Conservation (phyloP, 2,329 filamentous ascomycete species). For the Emergomyces africanus region DNA sequence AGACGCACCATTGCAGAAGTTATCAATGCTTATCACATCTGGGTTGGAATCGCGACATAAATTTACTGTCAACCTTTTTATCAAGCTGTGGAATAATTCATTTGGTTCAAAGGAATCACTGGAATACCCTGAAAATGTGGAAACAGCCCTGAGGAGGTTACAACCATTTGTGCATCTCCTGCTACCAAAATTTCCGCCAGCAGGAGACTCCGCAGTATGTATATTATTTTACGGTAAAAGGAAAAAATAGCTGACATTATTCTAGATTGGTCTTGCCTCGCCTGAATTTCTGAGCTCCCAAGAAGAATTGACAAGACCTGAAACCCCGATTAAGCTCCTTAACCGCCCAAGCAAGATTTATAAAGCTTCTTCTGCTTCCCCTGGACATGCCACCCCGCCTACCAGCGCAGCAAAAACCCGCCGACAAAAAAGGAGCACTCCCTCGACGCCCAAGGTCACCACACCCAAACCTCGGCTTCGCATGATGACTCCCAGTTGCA, state of each 20-base stretch:
- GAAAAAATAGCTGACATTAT: constrained; percentile 3
- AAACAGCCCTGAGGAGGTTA: constrained; percentile 48
- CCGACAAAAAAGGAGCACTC: constrained; percentile 16
- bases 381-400: background rate
- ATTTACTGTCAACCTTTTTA: constrained; percentile 38
- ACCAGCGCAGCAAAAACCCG: background rate
- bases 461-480: constrained; percentile 45
- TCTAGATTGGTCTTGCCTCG: constrained; percentile 9
- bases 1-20: constrained; percentile 34
- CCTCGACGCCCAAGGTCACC: constrained; percentile 13
- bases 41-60: constrained; percentile 42
- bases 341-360: background rate
- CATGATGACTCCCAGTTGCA: constrained; percentile 71
- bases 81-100: constrained; percentile 55
- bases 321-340: background rate
- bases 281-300: constrained; percentile 37
- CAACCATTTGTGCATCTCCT: constrained; percentile 41
- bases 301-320: constrained; percentile 29
- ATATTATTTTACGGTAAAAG: background rate
- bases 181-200: constrained; percentile 36
- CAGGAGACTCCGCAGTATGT: constrained; percentile 21
- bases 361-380: background rate
- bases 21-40: constrained; percentile 39
- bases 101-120: constrained; percentile 50
- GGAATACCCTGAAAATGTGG: constrained; percentile 53